Conservation (phyloP, 2,329 filamentous ascomycete genomes). For the Diaporthe amygdali region DNA sequence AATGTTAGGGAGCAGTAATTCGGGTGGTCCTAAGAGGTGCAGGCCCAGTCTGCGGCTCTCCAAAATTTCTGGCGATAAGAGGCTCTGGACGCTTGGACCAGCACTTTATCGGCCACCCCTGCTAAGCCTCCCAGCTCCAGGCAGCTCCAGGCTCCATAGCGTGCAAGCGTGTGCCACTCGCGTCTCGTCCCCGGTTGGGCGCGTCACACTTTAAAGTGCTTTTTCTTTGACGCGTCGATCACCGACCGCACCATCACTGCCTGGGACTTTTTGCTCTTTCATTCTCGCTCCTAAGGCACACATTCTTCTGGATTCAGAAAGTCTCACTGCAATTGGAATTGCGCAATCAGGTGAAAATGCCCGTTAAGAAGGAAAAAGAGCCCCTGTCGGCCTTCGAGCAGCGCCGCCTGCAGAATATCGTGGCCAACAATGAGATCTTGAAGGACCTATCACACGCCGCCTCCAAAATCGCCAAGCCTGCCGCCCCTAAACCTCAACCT, state of each 20-base stretch:
- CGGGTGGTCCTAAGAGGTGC: not conserved
- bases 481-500: not conserved
- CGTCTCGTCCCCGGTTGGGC: constrained; percentile 12
- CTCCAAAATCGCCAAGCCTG: constrained; percentile 56
- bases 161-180: constrained; percentile 25
- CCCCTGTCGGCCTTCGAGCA: constrained; percentile 83
- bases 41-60: not conserved
- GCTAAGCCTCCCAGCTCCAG: not conserved
- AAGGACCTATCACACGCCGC: constrained; percentile 77
- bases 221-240: not conserved
- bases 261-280: not conserved
- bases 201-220: constrained; percentile 24
- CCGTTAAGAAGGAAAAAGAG: constrained; percentile 52
- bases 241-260: not conserved
- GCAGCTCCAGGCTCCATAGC: constrained; percentile 5
- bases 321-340: constrained; percentile 3
- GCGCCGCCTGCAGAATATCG: constrained; percentile 84
- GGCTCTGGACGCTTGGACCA: not conserved
- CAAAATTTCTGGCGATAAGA: constrained; percentile 22
- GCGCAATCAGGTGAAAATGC: constrained; percentile 45
- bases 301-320: not conserved
- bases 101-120: not conserved
- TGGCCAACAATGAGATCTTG: constrained; percentile 80
- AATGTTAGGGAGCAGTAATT: not conserved
- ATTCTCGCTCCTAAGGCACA: not conserved